Evolutionary conservation across 192 early-diverging fungal species (phyloP).

Genomic region (Ambispora gerdemannii): DNA sequence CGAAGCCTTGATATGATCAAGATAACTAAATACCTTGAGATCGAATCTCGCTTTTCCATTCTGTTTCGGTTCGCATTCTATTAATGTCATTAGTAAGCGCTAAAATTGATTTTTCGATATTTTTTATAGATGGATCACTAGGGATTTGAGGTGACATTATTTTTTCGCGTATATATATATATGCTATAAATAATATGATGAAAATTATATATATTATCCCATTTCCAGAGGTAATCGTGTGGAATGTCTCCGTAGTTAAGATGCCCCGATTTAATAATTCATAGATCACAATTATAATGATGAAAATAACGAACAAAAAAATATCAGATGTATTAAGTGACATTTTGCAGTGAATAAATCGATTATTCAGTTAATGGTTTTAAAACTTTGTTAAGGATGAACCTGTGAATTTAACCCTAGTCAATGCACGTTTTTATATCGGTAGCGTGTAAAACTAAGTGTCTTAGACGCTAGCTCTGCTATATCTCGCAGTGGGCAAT

Average conservation of each 20-base stretch:
- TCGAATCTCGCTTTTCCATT: neutral
- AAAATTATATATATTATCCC: constrained; percentile 10
- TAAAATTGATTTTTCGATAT: constrained; percentile 12
- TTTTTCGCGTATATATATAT: constrained; percentile 3
- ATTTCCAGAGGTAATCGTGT: neutral
- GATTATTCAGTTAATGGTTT: neutral
- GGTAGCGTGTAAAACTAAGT: neutral
- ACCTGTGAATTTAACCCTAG: neutral
- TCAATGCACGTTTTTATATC: constrained; percentile 4
- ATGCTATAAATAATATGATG: constrained; percentile 1
- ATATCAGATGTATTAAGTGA: constrained; percentile 5
- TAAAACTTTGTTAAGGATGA: neutral
- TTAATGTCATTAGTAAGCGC: constrained; percentile 7
- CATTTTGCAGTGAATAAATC: constrained; percentile 1
- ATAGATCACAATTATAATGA: neutral
- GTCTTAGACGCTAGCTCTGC: too few species aligned
- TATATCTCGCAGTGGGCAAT: neutral
- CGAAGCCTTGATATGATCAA: neutral
- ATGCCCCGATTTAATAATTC: neutral
- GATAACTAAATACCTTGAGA: constrained; percentile 7
- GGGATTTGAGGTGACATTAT: neutral
- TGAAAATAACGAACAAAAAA: constrained; percentile 10
- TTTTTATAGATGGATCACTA: constrained; percentile 12
- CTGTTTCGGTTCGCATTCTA: constrained; percentile 8
- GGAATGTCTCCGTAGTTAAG: constrained; percentile 3